Percentiles rank a stretch among this genome's conserved stretches.
Conservation (phyloP, 768 basidiomycete genomes). For the Phaeolepiota aurea region DNA sequence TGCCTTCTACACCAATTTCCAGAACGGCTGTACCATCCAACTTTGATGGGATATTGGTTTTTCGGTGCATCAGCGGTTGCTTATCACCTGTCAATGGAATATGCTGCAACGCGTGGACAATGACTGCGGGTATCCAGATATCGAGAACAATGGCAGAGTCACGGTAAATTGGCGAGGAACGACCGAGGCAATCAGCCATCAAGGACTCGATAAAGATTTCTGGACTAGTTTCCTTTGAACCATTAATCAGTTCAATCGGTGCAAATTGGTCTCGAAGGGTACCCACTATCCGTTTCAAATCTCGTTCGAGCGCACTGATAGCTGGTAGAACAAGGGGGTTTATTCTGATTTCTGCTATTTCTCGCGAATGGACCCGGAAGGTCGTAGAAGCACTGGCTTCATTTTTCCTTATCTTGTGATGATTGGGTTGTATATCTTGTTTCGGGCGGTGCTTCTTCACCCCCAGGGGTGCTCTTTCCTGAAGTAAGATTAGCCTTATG, state of each 20-base stretch:
- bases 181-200: conserved; percentile 28
- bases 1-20: conserved; percentile 11
- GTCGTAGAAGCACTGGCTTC: not conserved
- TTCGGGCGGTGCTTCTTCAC: too few species aligned
- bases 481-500: too few species aligned
- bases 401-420: not conserved
- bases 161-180: conserved; percentile 11
- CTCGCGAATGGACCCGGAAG: conserved; percentile 20
- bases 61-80: conserved; percentile 17
- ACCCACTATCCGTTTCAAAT: conserved; percentile 37
- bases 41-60: conserved; percentile 15
- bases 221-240: conserved; percentile 20
- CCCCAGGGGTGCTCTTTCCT: too few species aligned
- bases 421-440: too few species aligned
- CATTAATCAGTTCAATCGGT: conserved; percentile 1
- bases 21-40: conserved; percentile 23
- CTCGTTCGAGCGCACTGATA: conserved; percentile 35
- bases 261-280: not conserved
- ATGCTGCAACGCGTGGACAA: conserved; percentile 39
- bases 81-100: conserved; percentile 26
- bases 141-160: conserved; percentile 27
- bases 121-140: conserved; percentile 27
- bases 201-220: conserved; percentile 33
- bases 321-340: conserved; percentile 49
- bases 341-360: conserved; percentile 31